Evolutionary conservation across 2,329 filamentous ascomycete genomes (phyloP).

Genomic region (Scleromitrula shiraiana): DNA sequence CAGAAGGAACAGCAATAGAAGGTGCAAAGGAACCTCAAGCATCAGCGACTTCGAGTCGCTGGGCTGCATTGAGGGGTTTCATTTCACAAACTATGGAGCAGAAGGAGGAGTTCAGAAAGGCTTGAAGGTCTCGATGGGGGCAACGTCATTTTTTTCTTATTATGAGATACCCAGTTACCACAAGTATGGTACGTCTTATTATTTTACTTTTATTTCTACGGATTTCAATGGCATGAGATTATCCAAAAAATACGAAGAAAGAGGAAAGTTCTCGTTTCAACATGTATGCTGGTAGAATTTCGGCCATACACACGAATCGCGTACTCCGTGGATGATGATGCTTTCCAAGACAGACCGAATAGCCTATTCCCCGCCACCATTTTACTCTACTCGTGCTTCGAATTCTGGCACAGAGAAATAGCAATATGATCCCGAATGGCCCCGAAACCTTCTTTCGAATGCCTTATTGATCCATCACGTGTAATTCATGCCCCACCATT

Average conservation of each 20-base stretch:
- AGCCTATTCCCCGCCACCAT: background rate
- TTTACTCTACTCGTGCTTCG: background rate
- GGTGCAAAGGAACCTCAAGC: constrained; percentile 10
- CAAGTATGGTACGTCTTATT: constrained; percentile 10
- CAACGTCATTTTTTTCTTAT: background rate
- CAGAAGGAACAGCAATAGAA: constrained; percentile 3
- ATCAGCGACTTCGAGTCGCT: constrained; percentile 50
- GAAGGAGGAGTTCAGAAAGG: constrained; percentile 60
- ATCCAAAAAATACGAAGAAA: background rate
- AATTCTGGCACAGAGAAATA: constrained; percentile 2
- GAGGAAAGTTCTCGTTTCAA: background rate
- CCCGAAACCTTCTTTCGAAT: background rate
- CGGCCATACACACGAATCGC: constrained; percentile 1
- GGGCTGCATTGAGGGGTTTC: constrained; percentile 80
- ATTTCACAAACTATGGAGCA: constrained; percentile 72
- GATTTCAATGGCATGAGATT: too few relatives aligned
- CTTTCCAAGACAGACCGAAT: background rate
- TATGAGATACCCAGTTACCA: constrained; percentile 9
- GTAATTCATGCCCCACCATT: background rate
- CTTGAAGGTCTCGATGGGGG: constrained; percentile 3
- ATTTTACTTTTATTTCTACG: background rate
- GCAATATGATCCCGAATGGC: constrained; percentile 9
- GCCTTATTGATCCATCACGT: background rate
- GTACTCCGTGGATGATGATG: background rate
- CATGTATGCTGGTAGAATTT: background rate